Evolutionary conservation across 345 rosid genomes (phyloP), one percentile per base, ranked within the genome.

Genomic region (Conringia planisiliqua): DNA sequence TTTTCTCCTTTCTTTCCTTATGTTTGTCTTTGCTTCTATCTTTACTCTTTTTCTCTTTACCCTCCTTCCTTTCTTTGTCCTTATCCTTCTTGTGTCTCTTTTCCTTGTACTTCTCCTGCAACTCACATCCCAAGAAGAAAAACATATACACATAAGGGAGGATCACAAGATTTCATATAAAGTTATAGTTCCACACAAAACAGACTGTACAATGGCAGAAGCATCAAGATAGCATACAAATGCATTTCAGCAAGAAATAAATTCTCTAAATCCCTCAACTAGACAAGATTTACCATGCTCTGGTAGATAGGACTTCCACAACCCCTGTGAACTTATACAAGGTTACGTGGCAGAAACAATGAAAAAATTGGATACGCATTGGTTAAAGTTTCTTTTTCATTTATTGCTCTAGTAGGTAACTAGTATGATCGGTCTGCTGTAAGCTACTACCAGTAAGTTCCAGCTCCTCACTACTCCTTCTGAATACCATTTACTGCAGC

Each of bases 71-170:
- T 50, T 84, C 86, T 65, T 59, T 84, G 44, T 82, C 82, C 68
- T 61, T 76, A 29, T 87, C 87, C 62, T 79, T 83, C 66, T 83
- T 85, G 56, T 78, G 84, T 47, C 73, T 87, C 50, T 81, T 85
- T 74, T 85, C 89, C 80, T 78, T 85, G 29, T 64, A 46, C 63
- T 83, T 85, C 76, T 84, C 91, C 91, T 87, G 87, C 47, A 72
- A 71, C 64, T 26, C 16, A 20, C 22, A 51, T 24, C 30, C 60
- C 51, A 48, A 35, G 33, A 55, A 13, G 51, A 38, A 48, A 74
- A 43, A 12, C n/a, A 38, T 14, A 39, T 8, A 72, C 42, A 51
- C 18, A 57, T 58, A 38, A 59, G 52, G 5, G 32, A 20, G 38
- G 71, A 64, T 33, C 17, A 44, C 16, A 58, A 58, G 46, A n/a